A percentile compares a stretch with the other conserved stretches of the same genome.
These are phyloP conservation scores for Euphorbia lathyris DNA, from an alignment of 345 rosid genomes.

Conservation along the genomic window DNA sequence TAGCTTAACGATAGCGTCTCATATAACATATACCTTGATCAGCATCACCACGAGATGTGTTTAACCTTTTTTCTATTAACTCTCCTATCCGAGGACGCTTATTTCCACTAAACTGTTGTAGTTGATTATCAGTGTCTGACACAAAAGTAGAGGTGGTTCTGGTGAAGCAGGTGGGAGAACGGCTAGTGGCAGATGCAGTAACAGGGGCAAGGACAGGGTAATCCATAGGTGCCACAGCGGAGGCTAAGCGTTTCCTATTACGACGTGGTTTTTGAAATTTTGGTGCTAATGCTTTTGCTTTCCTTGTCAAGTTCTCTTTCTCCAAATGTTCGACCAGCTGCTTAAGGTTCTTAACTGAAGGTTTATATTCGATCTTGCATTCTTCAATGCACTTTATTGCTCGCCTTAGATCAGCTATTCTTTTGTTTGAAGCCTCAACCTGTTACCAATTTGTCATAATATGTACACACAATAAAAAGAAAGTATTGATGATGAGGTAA, in stretches of 20 bases:
- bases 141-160: not conserved
- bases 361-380: slow-evolving; percentile 16
- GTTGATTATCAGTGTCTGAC: not conserved
- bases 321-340: slow-evolving; percentile 12
- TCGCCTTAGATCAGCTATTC: slow-evolving; percentile 19
- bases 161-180: not conserved
- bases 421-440: slow-evolving; percentile 20
- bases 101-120: not conserved
- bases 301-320: slow-evolving; percentile 9
- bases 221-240: not conserved
- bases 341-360: not conserved
- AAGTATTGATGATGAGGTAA: not conserved
- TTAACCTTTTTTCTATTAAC: not conserved
- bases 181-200: not conserved
- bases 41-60: not conserved
- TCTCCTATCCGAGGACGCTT: slow-evolving; percentile 10
- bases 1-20: not conserved
- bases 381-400: slow-evolving; percentile 27
- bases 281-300: not conserved
- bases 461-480: not conserved
- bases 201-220: not conserved
- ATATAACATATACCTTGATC: slow-evolving; percentile 1
- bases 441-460: slow-evolving; percentile 2
- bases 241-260: not conserved
- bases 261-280: not conserved